Evolutionary conservation across 345 rosid species (phyloP).

Genomic region (Eucalyptus tenuipes): DNA sequence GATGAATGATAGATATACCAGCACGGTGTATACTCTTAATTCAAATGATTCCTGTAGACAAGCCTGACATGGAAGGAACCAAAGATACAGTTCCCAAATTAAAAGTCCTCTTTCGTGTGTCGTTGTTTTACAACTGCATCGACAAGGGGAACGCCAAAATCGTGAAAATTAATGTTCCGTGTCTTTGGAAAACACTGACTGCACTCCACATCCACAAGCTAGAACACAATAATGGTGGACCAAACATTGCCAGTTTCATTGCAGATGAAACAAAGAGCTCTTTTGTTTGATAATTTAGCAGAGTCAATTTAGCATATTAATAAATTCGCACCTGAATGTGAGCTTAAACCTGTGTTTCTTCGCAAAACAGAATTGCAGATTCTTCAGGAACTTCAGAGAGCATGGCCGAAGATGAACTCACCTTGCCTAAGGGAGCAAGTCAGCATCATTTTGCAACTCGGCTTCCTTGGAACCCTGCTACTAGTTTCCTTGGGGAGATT

Average conservation of each 20-base stretch:
- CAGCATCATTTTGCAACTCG: conserved; percentile 29
- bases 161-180: not conserved
- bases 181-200: not conserved
- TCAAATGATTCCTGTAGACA: not conserved
- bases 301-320: not conserved
- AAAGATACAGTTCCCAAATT: not conserved
- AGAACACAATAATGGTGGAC: not conserved
- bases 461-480: conserved; percentile 36
- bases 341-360: not conserved
- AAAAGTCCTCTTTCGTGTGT: not conserved
- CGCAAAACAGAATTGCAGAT: conserved; percentile 16
- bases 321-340: not conserved
- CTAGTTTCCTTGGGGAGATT: conserved; percentile 7
- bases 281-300: not conserved
- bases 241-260: not conserved
- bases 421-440: conserved; percentile 45
- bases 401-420: conserved; percentile 26
- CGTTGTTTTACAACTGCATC: not conserved
- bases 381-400: not conserved
- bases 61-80: not conserved
- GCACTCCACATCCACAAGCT: not conserved
- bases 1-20: not conserved
- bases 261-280: not conserved
- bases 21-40: not conserved
- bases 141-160: not conserved